Conservation (phyloP, 768 basidiomycete species). For the Amanita phalloides region DNA sequence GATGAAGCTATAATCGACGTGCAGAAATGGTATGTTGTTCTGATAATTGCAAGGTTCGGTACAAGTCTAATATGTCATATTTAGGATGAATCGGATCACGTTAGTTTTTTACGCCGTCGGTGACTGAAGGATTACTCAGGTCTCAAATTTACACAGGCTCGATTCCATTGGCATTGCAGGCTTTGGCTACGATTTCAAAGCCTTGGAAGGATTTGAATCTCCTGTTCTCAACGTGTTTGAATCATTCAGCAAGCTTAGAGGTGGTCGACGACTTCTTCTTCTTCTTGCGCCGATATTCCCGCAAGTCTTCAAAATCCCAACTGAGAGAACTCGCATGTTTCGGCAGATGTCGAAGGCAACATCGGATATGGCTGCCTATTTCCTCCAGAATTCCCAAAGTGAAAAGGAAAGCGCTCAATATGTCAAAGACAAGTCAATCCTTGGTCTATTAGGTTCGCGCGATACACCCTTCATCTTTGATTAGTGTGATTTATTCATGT, state of each 20-base stretch:
- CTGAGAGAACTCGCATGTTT: background rate
- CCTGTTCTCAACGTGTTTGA: background rate
- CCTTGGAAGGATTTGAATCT: background rate
- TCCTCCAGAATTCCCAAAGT: background rate
- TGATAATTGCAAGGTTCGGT: too few relatives aligned
- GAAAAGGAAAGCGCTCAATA: too few relatives aligned
- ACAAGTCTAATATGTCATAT: background rate
- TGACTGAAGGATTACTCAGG: background rate
- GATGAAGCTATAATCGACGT: constrained; percentile 30
- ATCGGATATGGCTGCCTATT: background rate
- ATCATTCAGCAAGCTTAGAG: background rate
- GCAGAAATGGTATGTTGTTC: constrained; percentile 28
- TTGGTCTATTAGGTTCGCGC: background rate
- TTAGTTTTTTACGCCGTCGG: constrained; percentile 10
- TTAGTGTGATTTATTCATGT: background rate
- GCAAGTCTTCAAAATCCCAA: background rate
- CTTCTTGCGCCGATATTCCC: background rate
- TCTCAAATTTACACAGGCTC: constrained; percentile 20
- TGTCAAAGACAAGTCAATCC: background rate
- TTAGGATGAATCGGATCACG: constrained; percentile 37
- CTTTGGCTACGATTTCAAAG: background rate
- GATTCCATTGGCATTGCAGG: constrained; percentile 27
- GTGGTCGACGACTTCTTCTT: background rate
- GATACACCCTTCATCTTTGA: background rate
- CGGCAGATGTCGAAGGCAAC: background rate